Conservation (phyloP, 768 basidiomycete species). For the Lactarius hatsudake region DNA sequence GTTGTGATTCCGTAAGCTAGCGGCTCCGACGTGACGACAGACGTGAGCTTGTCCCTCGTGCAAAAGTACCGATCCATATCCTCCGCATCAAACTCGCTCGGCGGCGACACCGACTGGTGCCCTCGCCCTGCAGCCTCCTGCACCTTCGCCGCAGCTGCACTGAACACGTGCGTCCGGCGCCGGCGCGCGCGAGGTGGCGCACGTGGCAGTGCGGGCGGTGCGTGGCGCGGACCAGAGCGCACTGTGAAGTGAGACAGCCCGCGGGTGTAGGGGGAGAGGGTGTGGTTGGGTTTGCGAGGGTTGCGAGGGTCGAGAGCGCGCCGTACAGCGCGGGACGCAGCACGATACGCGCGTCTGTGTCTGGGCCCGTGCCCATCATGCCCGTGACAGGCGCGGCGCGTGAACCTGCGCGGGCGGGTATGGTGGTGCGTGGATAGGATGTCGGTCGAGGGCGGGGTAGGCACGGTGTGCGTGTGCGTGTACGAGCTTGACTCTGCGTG, state of each 20-base stretch:
- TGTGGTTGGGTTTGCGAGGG: slow-evolving; percentile 86
- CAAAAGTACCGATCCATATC: slow-evolving; percentile 78
- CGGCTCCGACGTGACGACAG: neutral
- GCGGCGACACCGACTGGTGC: slow-evolving; percentile 28
- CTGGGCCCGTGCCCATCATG: slow-evolving; percentile 37
- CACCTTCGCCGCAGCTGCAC: slow-evolving; percentile 28
- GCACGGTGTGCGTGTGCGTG: slow-evolving; percentile 42
- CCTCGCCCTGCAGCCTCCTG: slow-evolving; percentile 20
- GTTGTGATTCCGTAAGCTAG: neutral
- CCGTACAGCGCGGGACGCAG: slow-evolving; percentile 66
- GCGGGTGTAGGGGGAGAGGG: slow-evolving; percentile 62
- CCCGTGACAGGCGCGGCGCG: slow-evolving; percentile 39
- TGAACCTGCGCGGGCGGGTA: slow-evolving; percentile 1
- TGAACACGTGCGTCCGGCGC: slow-evolving; percentile 55
- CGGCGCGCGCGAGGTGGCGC: slow-evolving; percentile 55
- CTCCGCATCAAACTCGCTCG: slow-evolving; percentile 57
- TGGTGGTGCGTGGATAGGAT: slow-evolving; percentile 24
- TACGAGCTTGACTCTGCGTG: slow-evolving; percentile 51
- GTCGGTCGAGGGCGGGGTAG: slow-evolving; percentile 45
- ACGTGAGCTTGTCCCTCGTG: slow-evolving; percentile 31
- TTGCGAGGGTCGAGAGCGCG: slow-evolving; percentile 81
- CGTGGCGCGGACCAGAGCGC: no score
- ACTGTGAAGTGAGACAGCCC: no score
- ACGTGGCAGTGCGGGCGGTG: no score
- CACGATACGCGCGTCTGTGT: slow-evolving; percentile 45